Percentiles rank a stretch among this genome's conserved stretches.
phyloP scores from a whole-genome alignment of 169 alveolate genomes.

The Eimeria zaria region DNA sequence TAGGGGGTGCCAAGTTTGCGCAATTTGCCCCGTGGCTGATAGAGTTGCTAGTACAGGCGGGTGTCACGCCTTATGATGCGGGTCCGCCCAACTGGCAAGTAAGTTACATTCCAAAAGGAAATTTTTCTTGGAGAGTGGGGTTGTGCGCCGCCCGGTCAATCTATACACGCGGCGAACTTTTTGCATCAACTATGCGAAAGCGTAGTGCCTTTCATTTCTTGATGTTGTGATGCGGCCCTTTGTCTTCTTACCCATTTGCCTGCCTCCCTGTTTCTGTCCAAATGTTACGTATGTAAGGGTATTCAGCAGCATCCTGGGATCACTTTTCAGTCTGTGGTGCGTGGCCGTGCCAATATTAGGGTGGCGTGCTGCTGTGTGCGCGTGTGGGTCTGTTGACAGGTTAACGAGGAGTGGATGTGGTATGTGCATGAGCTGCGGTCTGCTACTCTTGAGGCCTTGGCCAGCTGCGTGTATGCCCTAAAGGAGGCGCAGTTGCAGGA shows the following conservation, averaged over 20 bases:
- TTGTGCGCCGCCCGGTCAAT: not conserved
- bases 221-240: not conserved
- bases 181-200: not conserved
- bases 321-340: not conserved
- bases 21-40: constrained; percentile 91
- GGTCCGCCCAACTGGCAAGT: constrained; percentile 91
- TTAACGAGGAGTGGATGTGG: constrained; percentile 96
- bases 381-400: constrained; percentile 83
- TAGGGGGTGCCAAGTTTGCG: constrained; percentile 90
- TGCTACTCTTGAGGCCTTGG: constrained; percentile 93
- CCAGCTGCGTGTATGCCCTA: constrained; percentile 95
- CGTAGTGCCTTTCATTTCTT: not conserved
- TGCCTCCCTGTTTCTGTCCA: not conserved
- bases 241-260: too few species aligned
- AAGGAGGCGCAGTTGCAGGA: constrained; percentile 92
- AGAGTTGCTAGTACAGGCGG: constrained; percentile 93
- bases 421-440: constrained; percentile 95
- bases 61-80: constrained; percentile 92
- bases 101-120: not conserved
- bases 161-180: not conserved
- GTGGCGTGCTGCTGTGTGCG: not conserved
- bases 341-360: not conserved
- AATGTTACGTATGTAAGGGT: too few species aligned
- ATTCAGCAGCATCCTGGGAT: not conserved
- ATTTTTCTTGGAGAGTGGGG: too few species aligned